Percentiles rank a stretch among this genome's conserved stretches.
Conservation (phyloP, 2,329 filamentous ascomycete species). For the Lachnellula occidentalis region DNA sequence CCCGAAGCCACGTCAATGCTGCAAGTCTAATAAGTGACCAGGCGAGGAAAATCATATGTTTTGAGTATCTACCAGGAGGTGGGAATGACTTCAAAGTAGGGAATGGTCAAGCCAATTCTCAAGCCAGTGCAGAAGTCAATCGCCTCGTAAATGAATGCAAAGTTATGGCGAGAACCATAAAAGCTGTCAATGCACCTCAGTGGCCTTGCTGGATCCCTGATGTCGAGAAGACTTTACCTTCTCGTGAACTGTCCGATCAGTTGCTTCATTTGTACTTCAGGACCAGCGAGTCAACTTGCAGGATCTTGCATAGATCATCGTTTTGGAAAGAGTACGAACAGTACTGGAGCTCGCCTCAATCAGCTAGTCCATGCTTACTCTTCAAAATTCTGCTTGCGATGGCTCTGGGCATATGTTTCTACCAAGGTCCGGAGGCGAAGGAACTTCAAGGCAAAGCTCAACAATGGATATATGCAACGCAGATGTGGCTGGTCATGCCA, state of each 20-base stretch:
- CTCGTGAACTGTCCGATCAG: conserved; percentile 28
- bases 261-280: conserved; percentile 38
- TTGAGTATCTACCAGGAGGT: background rate
- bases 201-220: conserved; percentile 8
- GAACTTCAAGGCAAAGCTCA: conserved; percentile 10
- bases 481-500: conserved; percentile 20
- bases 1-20: background rate
- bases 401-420: conserved; percentile 20
- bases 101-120: conserved; percentile 1
- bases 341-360: conserved; percentile 35
- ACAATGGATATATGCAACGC: conserved; percentile 23
- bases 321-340: conserved; percentile 39
- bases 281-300: conserved; percentile 38
- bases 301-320: conserved; percentile 41
- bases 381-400: conserved; percentile 25
- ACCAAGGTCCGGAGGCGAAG: conserved; percentile 13
- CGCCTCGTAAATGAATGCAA: conserved; percentile 18
- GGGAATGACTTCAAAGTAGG: background rate
- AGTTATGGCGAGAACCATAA: conserved; percentile 14
- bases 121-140: background rate
- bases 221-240: conserved; percentile 16
- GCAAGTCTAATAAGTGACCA: background rate
- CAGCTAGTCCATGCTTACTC: conserved; percentile 6
- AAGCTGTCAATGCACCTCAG: conserved; percentile 9
- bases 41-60: conserved; percentile 4